Conservation (phyloP, 331 rosid genomes). For the Malus hybrid region DNA sequence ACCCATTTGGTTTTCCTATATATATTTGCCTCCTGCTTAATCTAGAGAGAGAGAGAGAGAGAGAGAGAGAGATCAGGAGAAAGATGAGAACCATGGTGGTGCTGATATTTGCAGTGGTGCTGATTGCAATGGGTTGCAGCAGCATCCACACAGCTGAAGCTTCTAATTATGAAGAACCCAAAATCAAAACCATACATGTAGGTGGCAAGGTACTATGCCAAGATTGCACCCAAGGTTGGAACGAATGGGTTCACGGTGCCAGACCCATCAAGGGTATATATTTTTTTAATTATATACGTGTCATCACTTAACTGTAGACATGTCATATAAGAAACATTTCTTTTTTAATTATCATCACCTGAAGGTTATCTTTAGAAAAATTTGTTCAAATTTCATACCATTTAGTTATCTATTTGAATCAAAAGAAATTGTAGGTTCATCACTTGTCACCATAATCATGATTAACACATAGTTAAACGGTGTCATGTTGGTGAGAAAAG, state of each 20-base stretch:
- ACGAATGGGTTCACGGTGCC: constrained; percentile 54
- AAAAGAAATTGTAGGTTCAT: too few species aligned
- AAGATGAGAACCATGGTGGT: constrained; percentile 17
- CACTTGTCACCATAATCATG: background rate
- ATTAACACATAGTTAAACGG: background rate
- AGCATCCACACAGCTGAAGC: constrained; percentile 24
- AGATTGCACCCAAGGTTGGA: constrained; percentile 75
- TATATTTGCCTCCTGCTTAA: background rate
- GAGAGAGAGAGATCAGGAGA: background rate
- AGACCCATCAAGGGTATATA: constrained; percentile 57
- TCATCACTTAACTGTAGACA: too few species aligned
- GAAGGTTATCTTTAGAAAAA: too few species aligned
- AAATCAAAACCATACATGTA: constrained; percentile 30
- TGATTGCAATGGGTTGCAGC: constrained; percentile 25
- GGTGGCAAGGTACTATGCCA: constrained; percentile 88
- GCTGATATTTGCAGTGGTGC: constrained; percentile 24
- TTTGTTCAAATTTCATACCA: too few species aligned
- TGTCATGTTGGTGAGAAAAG: background rate
- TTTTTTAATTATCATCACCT: background rate
- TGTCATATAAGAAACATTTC: too few species aligned
- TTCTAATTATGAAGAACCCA: constrained; percentile 16
- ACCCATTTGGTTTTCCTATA: constrained; percentile 3
- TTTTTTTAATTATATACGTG: background rate
- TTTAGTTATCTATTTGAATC: too few species aligned
- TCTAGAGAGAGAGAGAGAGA: background rate